Percentiles rank a stretch among this genome's conserved stretches.
Conservation (phyloP, 371 early-diverging fungal species). For the Batrachochytrium dendrobatidis region DNA sequence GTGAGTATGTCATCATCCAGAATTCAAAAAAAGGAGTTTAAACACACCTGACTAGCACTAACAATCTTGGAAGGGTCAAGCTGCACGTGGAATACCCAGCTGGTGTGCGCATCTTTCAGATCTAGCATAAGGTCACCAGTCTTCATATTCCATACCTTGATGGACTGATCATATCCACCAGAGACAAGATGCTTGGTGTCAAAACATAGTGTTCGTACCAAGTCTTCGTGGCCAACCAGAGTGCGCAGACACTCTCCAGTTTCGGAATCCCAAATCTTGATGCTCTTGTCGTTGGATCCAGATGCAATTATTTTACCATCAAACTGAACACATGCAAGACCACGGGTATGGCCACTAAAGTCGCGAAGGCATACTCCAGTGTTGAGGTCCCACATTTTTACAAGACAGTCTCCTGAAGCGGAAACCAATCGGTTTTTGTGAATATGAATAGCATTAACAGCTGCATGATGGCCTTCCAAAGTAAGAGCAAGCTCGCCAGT, state of each 20-base stretch:
- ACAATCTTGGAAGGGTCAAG: slow-evolving; percentile 75
- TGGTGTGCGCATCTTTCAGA: slow-evolving; percentile 64
- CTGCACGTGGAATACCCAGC: slow-evolving; percentile 82
- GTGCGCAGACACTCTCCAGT: slow-evolving; percentile 68
- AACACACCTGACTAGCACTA: slow-evolving; percentile 42
- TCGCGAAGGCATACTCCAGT: slow-evolving; percentile 34
- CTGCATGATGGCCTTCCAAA: slow-evolving; percentile 40
- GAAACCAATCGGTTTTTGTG: slow-evolving; percentile 61
- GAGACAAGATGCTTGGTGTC: slow-evolving; percentile 64
- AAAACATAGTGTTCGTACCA: slow-evolving; percentile 85
- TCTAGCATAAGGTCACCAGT: slow-evolving; percentile 46
- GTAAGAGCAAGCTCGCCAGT: slow-evolving; percentile 39
- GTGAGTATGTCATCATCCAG: background rate
- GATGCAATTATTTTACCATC: slow-evolving; percentile 43
- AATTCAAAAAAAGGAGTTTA: background rate
- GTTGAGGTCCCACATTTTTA: slow-evolving; percentile 78
- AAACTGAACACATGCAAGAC: slow-evolving; percentile 89
- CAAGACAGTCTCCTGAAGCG: slow-evolving; percentile 72
- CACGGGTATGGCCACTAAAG: slow-evolving; percentile 51
- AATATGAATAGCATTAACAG: slow-evolving; percentile 39
- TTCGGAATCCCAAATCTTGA: slow-evolving; percentile 88
- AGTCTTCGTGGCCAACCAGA: slow-evolving; percentile 76
- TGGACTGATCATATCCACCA: slow-evolving; percentile 87
- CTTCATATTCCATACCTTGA: slow-evolving; percentile 88
- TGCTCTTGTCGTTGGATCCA: slow-evolving; percentile 76